Base-by-base conservation (phyloP, 2,329 filamentous ascomycete genomes). In the Colletotrichum musae region DNA sequence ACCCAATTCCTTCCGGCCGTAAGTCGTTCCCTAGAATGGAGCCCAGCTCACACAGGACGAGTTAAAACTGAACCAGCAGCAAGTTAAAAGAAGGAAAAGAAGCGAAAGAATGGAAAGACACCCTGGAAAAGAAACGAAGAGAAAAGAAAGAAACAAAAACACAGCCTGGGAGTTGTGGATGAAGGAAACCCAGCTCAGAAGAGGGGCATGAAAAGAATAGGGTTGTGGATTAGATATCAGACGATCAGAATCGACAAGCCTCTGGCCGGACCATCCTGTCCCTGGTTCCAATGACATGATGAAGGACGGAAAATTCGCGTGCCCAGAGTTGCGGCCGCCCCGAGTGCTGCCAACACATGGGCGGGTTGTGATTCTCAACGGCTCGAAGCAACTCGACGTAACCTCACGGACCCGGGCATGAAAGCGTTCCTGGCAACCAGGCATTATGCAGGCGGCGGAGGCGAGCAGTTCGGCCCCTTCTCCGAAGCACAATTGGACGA, bases 11-110 rank as follows among this genome's bases (percentile, higher is more conserved):
- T 48, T 45, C 9, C 12, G 24, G 32, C 21, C 32, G 21, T 24
- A 54, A 6, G 36, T 51, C 32, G 18, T 26, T 16, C 21, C 13
- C 18, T 53, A 18, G 47, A 60, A 28, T 24, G 56, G 67, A 69
- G 63, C 24, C 43, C 67, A 61, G 67, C 62, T 66, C 63, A 16
- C 18, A 53, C 56, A 26, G n/a, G 36, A 24, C 3, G 7, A 9
- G n/a, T 24, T 53, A 63, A 32, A 28, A 54, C 64, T 58, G 68
- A 68, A 54, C 64, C 68, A 68, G 64, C 58, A 68, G 68, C 24
- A 26, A 18, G 16, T n/a, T 21, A 16, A 48, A 54, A 47, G 10
- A 21, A 58, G 16, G 26, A 18, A 32, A 48, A 52, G 26, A 10
- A 60, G 13, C 32, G 32, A 24, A 24, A 39, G 18, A 26, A 50